Evolutionary conservation across 371 early-diverging fungal genomes (phyloP), one percentile per base, ranked within the genome.

Genomic region (Amoeboaphelidium protococcarum): DNA sequence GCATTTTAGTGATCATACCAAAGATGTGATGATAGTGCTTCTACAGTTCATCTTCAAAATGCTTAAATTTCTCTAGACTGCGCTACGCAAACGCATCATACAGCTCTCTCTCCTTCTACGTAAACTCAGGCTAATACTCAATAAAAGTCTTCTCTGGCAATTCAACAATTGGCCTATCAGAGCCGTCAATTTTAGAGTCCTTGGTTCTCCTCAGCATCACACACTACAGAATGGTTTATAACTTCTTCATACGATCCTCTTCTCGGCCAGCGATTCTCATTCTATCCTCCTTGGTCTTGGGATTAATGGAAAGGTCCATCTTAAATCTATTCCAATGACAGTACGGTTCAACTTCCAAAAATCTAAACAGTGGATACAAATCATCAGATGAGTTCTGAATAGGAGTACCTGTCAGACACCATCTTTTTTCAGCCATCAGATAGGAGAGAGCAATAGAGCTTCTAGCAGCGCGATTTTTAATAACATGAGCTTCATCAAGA

Each of bases 321-420:
- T 16, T 6, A 19, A 42, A 42, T 12, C 22, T 10, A 10, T 42
- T 22, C 42, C 22, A 19, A 6, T 42, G n/a, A 19, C 25, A 24
- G 37, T 42, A 27, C 40, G 54, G 54, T 25, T 47, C 20, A 13
- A 53, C 26, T 44, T 56, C 51, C 21, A 65, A 55, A 48, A 65
- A 65, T 47, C 61, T 58, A 10, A 65, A 50, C 12, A 65, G 55
- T 20, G 61, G 46, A 60, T 60, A 65, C 1, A 65, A 48, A 55
- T 65, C 65, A 42, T 25, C 46, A 10, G 62, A 26, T 47, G 59
- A 60, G 53, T 65, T 65, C 51, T 65, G 65, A 25, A 65, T 50
- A 6, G 65, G 63, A 1, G 65, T 65, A 23, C 65, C 65, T 16
- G 55, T 58, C 19, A 65, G 49, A 13, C 60, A 47, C 42, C 64